These are phyloP conservation scores for Linnemannia schmuckeri DNA, from an alignment of 192 early-diverging fungal species.

Conservation along the genomic window DNA sequence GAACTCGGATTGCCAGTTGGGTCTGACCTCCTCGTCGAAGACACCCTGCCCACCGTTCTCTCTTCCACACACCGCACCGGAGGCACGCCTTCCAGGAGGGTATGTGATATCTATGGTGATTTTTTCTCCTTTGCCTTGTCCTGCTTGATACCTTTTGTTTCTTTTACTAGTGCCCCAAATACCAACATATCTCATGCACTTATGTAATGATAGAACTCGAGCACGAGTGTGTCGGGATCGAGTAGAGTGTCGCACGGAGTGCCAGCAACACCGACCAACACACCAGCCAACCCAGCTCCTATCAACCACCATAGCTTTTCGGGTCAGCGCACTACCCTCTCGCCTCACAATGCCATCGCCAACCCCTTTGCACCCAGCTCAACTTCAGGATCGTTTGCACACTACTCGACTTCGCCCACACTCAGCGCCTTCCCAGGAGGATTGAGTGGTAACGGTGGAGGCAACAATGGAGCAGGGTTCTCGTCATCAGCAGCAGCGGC, in stretches of 20 bases:
- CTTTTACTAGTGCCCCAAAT: background rate
- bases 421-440: slow-evolving; percentile 33
- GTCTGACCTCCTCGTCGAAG: slow-evolving; percentile 43
- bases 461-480: slow-evolving; percentile 19
- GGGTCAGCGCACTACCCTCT: slow-evolving; percentile 34
- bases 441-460: slow-evolving; percentile 6
- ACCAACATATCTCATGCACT: too few species aligned
- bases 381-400: slow-evolving; percentile 14
- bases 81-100: slow-evolving; percentile 48
- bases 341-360: slow-evolving; percentile 21
- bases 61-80: slow-evolving; percentile 51
- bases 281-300: slow-evolving; percentile 49
- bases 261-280: slow-evolving; percentile 53
- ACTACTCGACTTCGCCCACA: slow-evolving; percentile 47
- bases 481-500: slow-evolving; percentile 19
- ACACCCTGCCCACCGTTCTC: slow-evolving; percentile 34
- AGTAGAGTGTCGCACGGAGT: slow-evolving; percentile 31
- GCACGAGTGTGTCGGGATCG: slow-evolving; percentile 45
- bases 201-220: slow-evolving; percentile 30
- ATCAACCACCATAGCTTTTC: slow-evolving; percentile 44
- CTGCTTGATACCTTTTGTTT: background rate
- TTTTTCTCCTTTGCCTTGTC: background rate
- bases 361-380: slow-evolving; percentile 14
- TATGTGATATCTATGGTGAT: background rate
- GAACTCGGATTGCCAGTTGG: slow-evolving; percentile 45